Evolutionary conservation across 2,329 filamentous ascomycete species (phyloP).

Genomic region (Albophoma yamanashiensis): DNA sequence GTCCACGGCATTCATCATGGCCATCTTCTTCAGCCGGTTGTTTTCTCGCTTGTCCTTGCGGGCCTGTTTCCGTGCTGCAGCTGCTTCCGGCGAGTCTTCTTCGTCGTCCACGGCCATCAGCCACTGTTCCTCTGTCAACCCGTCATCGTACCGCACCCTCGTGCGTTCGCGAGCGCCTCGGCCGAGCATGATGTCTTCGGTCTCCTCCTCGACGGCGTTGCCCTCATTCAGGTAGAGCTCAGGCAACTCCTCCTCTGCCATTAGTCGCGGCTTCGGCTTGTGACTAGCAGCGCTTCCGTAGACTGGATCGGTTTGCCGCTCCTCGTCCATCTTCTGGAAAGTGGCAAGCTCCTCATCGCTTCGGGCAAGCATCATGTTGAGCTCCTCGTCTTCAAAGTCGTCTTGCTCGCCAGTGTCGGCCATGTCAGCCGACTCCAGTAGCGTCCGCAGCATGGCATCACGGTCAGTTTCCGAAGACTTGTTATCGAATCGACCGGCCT

Average conservation of each 20-base stretch:
- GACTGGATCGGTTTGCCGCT: slow-evolving; percentile 51
- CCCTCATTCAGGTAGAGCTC: slow-evolving; percentile 90
- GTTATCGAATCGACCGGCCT: slow-evolving; percentile 98
- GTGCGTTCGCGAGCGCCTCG: slow-evolving; percentile 93
- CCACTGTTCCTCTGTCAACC: slow-evolving; percentile 98
- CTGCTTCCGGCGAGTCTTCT: slow-evolving; percentile 87
- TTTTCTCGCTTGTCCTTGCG: slow-evolving; percentile 68
- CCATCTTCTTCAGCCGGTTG: slow-evolving; percentile 58
- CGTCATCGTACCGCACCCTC: slow-evolving; percentile 91
- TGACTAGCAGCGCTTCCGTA: slow-evolving; percentile 60
- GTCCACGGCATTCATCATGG: slow-evolving; percentile 28
- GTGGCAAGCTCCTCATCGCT: slow-evolving; percentile 65
- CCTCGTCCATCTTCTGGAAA: slow-evolving; percentile 78
- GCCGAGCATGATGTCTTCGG: slow-evolving; percentile 63
- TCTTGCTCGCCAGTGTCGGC: slow-evolving; percentile 66
- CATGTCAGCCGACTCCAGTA: slow-evolving; percentile 75
- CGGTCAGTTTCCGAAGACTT: slow-evolving; percentile 98
- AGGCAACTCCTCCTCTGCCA: slow-evolving; percentile 79
- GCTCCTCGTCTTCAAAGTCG: slow-evolving; percentile 96
- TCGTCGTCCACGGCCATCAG: slow-evolving; percentile 95
- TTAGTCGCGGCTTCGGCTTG: slow-evolving; percentile 65
- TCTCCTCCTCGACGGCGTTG: slow-evolving; percentile 68
- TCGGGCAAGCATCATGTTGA: slow-evolving; percentile 89
- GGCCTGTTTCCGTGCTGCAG: slow-evolving; percentile 80
- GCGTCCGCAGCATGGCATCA: slow-evolving; percentile 89